A percentile compares a stretch with the other conserved stretches of the same genome.
phyloP scores from a whole-genome alignment of 805 yeast species.

The Allodekkera sacchari region DNA sequence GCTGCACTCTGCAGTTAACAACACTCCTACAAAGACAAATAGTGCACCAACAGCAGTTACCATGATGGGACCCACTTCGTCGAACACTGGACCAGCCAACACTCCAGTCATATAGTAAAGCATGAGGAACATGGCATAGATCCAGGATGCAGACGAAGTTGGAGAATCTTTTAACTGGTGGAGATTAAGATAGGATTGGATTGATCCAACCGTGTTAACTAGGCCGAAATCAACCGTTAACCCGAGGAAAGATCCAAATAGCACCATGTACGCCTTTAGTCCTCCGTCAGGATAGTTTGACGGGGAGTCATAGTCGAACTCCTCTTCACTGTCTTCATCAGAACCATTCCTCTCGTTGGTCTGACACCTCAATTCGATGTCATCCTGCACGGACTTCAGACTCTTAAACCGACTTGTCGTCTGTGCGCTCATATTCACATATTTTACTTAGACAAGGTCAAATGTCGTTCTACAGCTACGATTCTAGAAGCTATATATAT shows the following conservation, averaged over 20 bases:
- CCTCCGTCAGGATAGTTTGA: conserved; percentile 57
- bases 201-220: conserved; percentile 51
- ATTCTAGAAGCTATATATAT: no score
- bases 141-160: conserved; percentile 53
- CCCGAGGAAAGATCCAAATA: conserved; percentile 51
- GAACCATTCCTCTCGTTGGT: no score
- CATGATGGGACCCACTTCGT: conserved; percentile 43
- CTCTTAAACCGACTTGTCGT: no score
- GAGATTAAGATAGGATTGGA: conserved; percentile 49
- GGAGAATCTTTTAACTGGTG: conserved; percentile 42
- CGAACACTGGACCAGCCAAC: conserved; percentile 43
- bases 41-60: conserved; percentile 44
- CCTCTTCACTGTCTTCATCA: no score
- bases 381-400: no score
- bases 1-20: conserved; percentile 35
- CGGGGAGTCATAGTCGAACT: conserved; percentile 5
- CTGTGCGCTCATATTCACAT: no score
- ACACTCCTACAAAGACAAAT: conserved; percentile 14
- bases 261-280: conserved; percentile 43
- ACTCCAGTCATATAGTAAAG: conserved; percentile 35
- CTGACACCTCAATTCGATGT: no score
- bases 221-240: conserved; percentile 47
- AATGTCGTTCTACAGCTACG: no score
- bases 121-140: conserved; percentile 51
- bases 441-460: no score